phyloP scores from a whole-genome alignment of 805 yeast genomes.

The Lipomyces chichibuensis region DNA sequence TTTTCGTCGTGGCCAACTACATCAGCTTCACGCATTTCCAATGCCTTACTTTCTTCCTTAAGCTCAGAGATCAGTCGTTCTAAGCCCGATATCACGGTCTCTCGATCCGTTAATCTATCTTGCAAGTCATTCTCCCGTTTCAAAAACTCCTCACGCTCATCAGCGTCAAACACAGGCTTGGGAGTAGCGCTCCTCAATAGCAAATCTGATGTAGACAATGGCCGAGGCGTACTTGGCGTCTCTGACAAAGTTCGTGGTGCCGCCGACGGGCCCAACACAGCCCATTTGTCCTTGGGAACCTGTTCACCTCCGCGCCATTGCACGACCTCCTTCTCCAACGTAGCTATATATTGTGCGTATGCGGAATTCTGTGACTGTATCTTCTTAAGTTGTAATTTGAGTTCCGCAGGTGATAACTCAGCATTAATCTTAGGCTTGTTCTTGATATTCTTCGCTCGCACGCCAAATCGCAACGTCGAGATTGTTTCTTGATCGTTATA shows the following conservation, averaged over 20 bases:
- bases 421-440: conserved; percentile 68
- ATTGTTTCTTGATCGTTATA: conserved; percentile 65
- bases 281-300: conserved; percentile 41
- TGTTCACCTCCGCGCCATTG: conserved; percentile 46
- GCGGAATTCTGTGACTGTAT: conserved; percentile 43
- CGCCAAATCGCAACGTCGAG: conserved; percentile 74
- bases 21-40: conserved; percentile 17
- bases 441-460: conserved; percentile 67
- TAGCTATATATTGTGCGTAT: conserved; percentile 43
- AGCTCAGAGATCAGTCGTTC: conserved; percentile 23
- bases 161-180: conserved; percentile 21
- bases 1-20: conserved; percentile 5
- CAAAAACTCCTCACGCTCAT: conserved; percentile 37
- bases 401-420: conserved; percentile 56
- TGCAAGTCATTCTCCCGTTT: conserved; percentile 43
- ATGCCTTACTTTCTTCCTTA: conserved; percentile 18
- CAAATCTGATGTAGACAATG: conserved; percentile 7
- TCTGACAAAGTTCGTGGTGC: conserved; percentile 8
- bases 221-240: conserved; percentile 18
- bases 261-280: conserved; percentile 13
- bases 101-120: conserved; percentile 42
- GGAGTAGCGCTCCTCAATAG: conserved; percentile 16
- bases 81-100: conserved; percentile 34
- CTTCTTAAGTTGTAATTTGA: conserved; percentile 47
- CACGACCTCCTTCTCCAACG: conserved; percentile 50